These are phyloP conservation scores for Lasiodiplodia sp. DNA, from an alignment of 2,329 filamentous ascomycete species.

Conservation along the genomic window DNA sequence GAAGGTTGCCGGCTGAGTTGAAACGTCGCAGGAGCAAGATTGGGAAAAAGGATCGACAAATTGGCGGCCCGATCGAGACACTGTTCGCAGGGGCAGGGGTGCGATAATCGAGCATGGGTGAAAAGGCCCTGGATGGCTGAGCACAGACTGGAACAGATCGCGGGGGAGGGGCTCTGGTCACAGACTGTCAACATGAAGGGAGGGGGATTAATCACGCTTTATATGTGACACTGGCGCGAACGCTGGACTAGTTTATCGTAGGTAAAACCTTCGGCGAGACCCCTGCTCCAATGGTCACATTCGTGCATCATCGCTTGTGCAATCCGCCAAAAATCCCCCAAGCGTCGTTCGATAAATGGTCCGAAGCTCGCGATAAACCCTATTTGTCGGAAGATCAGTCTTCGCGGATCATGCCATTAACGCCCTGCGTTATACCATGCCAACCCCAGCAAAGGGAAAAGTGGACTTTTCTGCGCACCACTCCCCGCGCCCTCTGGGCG, in stretches of 20 bases:
- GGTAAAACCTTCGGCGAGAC: too few species aligned
- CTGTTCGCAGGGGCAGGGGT: neutral
- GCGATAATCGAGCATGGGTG: neutral
- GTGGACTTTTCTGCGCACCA: neutral
- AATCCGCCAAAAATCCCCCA: too few species aligned
- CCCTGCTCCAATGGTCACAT: too few species aligned
- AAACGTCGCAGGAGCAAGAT: neutral
- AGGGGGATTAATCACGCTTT: neutral
- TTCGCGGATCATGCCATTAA: too few species aligned
- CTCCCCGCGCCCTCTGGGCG: neutral
- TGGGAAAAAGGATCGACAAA: neutral
- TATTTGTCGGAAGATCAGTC: too few species aligned
- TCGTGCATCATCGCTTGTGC: too few species aligned
- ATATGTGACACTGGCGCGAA: too few species aligned
- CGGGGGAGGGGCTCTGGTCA: neutral
- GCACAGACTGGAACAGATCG: neutral
- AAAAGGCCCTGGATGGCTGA: neutral
- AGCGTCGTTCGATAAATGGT: too few species aligned
- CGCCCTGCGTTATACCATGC: too few species aligned
- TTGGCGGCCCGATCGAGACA: neutral
- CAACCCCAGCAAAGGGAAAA: too few species aligned
- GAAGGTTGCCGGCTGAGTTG: neutral
- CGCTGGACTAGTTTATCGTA: neutral
- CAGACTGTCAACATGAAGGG: neutral
- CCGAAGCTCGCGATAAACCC: too few species aligned